phyloP scores from a whole-genome alignment of 139 green algal genomes.

The Tetraselmis chui region DNA sequence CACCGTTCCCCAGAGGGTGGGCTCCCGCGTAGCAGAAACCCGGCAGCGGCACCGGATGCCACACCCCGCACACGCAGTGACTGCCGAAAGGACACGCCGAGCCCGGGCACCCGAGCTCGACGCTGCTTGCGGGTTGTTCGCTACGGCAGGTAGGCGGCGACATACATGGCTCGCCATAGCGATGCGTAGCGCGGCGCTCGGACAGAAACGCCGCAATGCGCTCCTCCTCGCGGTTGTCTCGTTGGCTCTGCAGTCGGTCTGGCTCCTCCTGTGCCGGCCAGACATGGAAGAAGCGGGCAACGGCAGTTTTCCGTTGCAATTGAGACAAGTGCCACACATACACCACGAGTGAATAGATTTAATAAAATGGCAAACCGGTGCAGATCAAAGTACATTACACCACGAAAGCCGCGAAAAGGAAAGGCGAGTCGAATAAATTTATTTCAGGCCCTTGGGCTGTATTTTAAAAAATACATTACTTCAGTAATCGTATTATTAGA shows the following conservation, averaged over 20 bases:
- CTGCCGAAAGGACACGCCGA: neutral
- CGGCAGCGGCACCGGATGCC: neutral
- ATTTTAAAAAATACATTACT: too few species aligned
- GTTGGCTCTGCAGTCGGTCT: neutral
- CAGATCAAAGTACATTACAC: too few species aligned
- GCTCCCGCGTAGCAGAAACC: conserved; percentile 2
- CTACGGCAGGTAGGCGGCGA: neutral
- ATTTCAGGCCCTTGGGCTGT: too few species aligned
- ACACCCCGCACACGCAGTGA: neutral
- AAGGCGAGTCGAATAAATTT: too few species aligned
- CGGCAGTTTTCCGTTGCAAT: too few species aligned
- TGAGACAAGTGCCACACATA: neutral
- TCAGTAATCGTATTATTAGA: too few species aligned
- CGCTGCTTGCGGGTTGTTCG: too few species aligned
- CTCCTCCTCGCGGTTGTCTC: neutral
- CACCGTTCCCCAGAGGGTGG: neutral
- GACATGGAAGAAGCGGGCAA: too few species aligned
- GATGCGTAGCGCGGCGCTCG: neutral
- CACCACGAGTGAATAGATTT: too few species aligned
- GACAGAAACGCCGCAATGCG: neutral
- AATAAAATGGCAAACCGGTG: too few species aligned
- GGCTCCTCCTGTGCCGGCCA: conserved; percentile 1
- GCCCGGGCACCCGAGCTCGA: neutral
- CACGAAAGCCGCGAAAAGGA: too few species aligned
- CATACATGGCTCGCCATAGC: conserved; percentile 5